Conservation (phyloP, 768 basidiomycete genomes). For the Mycena leptocephala region DNA sequence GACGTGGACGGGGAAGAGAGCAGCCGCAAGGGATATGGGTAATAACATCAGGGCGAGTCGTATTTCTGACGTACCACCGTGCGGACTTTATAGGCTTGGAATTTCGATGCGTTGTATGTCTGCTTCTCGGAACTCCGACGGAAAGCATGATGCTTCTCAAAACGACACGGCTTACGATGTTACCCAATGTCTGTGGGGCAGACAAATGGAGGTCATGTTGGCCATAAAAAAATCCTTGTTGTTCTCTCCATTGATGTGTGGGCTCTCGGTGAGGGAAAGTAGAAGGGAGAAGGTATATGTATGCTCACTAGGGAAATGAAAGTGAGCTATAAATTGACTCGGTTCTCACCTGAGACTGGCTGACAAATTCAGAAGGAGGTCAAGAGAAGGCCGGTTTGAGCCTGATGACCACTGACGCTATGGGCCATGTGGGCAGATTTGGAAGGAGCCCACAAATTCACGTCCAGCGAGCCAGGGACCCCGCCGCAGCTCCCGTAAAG, state of each 20-base stretch:
- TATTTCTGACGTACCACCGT: slow-evolving; percentile 2
- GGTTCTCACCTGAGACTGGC: background rate
- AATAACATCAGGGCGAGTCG: background rate
- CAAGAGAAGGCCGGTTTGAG: background rate
- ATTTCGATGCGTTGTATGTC: background rate
- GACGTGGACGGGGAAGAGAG: no score
- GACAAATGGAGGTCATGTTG: background rate
- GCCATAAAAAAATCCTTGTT: background rate
- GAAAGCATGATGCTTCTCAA: background rate
- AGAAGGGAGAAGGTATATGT: background rate
- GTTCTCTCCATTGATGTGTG: background rate
- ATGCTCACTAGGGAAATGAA: background rate
- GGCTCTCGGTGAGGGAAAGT: background rate
- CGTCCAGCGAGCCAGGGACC: no score
- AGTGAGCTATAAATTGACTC: background rate
- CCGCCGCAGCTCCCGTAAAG: no score
- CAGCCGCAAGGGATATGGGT: background rate
- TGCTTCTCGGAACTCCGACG: slow-evolving; percentile 10
- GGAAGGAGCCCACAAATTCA: no score
- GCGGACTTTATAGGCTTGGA: slow-evolving; percentile 1
- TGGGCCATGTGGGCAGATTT: no score
- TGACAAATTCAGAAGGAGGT: background rate
- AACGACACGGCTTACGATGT: background rate
- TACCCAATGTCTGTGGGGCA: background rate
- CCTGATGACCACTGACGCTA: background rate